Conservation (phyloP, 1,284 basidiomycete genomes). For the Trichosporon asahii region DNA sequence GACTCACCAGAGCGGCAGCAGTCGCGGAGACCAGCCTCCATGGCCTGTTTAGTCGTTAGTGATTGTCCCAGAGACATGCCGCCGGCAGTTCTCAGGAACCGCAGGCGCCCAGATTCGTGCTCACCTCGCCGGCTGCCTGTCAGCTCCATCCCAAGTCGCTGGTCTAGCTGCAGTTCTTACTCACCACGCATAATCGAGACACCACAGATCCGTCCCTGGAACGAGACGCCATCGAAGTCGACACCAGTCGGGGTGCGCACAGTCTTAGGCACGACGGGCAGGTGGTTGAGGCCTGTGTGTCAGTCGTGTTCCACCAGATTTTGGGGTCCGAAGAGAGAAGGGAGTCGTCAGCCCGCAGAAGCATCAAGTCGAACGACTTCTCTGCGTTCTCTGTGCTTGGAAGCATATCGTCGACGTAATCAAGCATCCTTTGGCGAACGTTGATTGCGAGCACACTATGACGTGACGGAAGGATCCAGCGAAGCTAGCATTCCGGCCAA, state of each 20-base stretch:
- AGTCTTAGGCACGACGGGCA: conserved; percentile 82
- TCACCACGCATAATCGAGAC: conserved; percentile 76
- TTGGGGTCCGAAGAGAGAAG: not conserved
- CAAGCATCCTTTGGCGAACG: not conserved
- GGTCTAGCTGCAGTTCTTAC: conserved; percentile 10
- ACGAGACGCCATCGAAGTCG: conserved; percentile 80
- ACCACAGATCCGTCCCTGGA: conserved; percentile 90
- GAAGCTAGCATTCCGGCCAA: not conserved
- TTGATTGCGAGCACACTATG: not conserved
- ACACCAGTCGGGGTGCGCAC: conserved; percentile 63
- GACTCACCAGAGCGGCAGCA: conserved; percentile 63
- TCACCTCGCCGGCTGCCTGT: conserved; percentile 41
- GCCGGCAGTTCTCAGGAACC: not conserved
- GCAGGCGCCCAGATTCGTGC: not conserved
- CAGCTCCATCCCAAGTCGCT: not conserved
- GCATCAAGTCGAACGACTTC: not conserved
- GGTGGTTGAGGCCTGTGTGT: conserved; percentile 79
- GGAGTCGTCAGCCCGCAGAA: not conserved
- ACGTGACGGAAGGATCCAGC: not conserved
- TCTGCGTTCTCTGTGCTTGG: not conserved
- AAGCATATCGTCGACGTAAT: not conserved
- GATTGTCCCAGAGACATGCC: not conserved
- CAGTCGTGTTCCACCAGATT: not conserved
- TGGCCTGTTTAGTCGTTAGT: conserved; percentile 61
- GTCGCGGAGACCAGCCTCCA: conserved; percentile 90